A percentile compares a stretch with the other conserved stretches of the same genome.
These are phyloP conservation scores for Amanita pseudoporphyria DNA, from an alignment of 768 basidiomycete genomes.

Conservation along the genomic window DNA sequence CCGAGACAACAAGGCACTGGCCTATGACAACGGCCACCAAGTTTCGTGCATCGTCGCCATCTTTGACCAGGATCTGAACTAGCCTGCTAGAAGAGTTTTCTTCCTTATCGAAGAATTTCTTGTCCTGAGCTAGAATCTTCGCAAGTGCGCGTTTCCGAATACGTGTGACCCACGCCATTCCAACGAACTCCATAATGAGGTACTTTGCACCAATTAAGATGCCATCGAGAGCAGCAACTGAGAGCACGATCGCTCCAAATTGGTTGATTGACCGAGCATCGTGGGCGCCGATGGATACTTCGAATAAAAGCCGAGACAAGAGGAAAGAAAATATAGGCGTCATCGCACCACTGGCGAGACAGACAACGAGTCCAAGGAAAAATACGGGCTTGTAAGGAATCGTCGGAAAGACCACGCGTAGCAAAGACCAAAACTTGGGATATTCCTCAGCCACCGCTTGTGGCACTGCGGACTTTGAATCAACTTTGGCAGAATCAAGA, in stretches of 20 bases:
- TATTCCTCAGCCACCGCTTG: constrained; percentile 1
- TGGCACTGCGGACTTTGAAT: background rate
- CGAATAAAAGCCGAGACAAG: constrained; percentile 70
- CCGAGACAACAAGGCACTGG: constrained; percentile 59
- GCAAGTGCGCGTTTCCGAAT: constrained; percentile 49
- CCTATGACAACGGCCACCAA: constrained; percentile 66
- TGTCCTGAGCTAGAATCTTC: constrained; percentile 70
- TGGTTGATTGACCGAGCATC: constrained; percentile 52
- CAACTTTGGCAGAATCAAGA: constrained; percentile 18
- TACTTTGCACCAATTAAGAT: constrained; percentile 67
- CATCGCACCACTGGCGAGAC: constrained; percentile 68
- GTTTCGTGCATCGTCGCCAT: constrained; percentile 78
- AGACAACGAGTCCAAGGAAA: constrained; percentile 58
- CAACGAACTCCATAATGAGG: constrained; percentile 68
- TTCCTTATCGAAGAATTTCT: constrained; percentile 73
- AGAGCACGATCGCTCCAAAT: constrained; percentile 66
- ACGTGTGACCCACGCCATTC: constrained; percentile 63
- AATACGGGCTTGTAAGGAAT: constrained; percentile 69
- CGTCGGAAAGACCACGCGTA: constrained; percentile 53
- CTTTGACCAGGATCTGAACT: constrained; percentile 74
- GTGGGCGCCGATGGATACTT: constrained; percentile 63
- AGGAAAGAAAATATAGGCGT: constrained; percentile 91
- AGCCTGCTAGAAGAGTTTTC: constrained; percentile 51
- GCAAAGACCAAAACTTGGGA: constrained; percentile 30
- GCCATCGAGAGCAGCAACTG: constrained; percentile 69